Conservation (phyloP, 768 basidiomycete species). For the Naganishia vishniacii region DNA sequence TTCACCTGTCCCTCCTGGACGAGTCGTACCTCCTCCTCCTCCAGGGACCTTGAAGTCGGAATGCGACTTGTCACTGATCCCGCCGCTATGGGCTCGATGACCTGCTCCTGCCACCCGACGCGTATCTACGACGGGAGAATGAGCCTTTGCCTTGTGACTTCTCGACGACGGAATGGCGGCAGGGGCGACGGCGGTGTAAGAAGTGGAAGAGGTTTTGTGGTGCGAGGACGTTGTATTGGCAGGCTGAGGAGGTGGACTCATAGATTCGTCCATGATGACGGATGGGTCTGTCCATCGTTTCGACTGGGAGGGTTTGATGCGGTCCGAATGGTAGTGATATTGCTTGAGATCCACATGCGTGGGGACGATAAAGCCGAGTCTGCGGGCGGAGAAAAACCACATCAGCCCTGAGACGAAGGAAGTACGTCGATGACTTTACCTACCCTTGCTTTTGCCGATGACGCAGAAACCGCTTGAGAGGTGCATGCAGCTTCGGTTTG, state of each 20-base stretch:
- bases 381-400: slow-evolving; percentile 29
- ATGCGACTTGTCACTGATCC: slow-evolving; percentile 11
- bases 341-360: slow-evolving; percentile 36
- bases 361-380: slow-evolving; percentile 25
- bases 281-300: slow-evolving; percentile 36
- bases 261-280: slow-evolving; percentile 20
- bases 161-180: background rate
- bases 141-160: slow-evolving; percentile 20
- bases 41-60: slow-evolving; percentile 18
- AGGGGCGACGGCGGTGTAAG: too few species aligned
- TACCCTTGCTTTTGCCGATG: slow-evolving; percentile 58
- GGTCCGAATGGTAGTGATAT: slow-evolving; percentile 28
- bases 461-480: slow-evolving; percentile 53
- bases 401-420: background rate
- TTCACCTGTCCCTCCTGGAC: slow-evolving; percentile 4
- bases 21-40: background rate
- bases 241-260: slow-evolving; percentile 16
- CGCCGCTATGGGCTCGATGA: slow-evolving; percentile 8
- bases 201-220: background rate
- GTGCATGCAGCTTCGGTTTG: slow-evolving; percentile 74
- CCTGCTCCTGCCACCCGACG: background rate
- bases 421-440: slow-evolving; percentile 38
- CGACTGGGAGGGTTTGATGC: slow-evolving; percentile 43
- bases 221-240: background rate
- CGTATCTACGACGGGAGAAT: slow-evolving; percentile 5